Percentiles rank a stretch among this genome's conserved stretches.
These are phyloP conservation scores for Amesomyces nigricolor DNA, from an alignment of 2,329 filamentous ascomycete genomes.

Conservation along the genomic window DNA sequence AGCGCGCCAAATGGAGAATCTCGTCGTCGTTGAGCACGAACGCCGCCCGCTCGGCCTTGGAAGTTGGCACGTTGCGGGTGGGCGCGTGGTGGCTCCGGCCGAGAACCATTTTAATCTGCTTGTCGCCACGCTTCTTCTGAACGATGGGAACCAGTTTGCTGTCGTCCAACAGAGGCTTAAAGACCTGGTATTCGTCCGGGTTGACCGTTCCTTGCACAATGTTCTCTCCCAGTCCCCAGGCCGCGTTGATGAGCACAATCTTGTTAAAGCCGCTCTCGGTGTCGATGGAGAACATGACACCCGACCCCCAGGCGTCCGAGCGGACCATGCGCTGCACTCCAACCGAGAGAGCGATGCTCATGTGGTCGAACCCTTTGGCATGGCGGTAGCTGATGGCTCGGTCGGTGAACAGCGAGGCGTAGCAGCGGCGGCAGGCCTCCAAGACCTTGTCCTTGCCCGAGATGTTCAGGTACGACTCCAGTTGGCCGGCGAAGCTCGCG, in stretches of 20 bases:
- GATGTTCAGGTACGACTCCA: conserved; percentile 36
- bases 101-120: conserved; percentile 33
- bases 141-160: conserved; percentile 30
- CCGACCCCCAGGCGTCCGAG: conserved; percentile 32
- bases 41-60: conserved; percentile 30
- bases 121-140: conserved; percentile 33
- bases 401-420: conserved; percentile 36
- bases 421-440: conserved; percentile 34
- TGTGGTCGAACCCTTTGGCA: conserved; percentile 28
- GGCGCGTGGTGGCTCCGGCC: conserved; percentile 26
- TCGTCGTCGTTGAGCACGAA: conserved; percentile 33
- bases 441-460: conserved; percentile 29
- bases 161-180: conserved; percentile 32
- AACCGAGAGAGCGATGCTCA: conserved; percentile 28
- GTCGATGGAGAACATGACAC: conserved; percentile 39
- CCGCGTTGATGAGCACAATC: conserved; percentile 34
- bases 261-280: conserved; percentile 37
- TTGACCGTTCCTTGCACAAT: conserved; percentile 35
- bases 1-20: conserved; percentile 33
- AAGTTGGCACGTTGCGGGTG: conserved; percentile 35
- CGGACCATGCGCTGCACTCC: conserved; percentile 32
- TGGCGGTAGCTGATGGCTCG: conserved; percentile 35
- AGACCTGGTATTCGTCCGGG: conserved; percentile 36
- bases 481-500: conserved; percentile 36
- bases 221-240: conserved; percentile 37